Percentiles rank a stretch among this genome's conserved stretches.
Conservation (phyloP, 306 rosid species). For the Lupinus albus region DNA sequence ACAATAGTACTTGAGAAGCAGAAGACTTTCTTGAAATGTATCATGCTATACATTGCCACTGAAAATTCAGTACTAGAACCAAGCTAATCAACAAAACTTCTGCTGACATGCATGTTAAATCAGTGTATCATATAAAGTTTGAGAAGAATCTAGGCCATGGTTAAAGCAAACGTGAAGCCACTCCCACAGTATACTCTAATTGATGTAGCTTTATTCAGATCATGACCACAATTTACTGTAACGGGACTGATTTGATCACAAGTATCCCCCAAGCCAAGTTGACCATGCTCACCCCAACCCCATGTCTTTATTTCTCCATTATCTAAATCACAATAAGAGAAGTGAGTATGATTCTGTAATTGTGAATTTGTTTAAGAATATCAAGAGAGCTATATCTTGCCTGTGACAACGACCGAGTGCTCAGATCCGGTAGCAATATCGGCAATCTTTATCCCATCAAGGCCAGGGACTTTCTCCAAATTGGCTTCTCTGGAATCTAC, state of each 20-base stretch:
- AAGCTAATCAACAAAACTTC: neutral
- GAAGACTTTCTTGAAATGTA: constrained; percentile 7
- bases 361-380: neutral
- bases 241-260: constrained; percentile 60
- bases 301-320: constrained; percentile 70
- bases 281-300: constrained; percentile 99
- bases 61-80: constrained; percentile 27
- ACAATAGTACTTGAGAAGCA: constrained; percentile 7
- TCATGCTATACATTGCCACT: neutral
- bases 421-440: constrained; percentile 83
- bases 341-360: constrained; percentile 19
- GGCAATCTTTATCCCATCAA: constrained; percentile 50
- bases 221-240: constrained; percentile 45
- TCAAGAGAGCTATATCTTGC: constrained; percentile 42
- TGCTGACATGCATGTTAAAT: constrained; percentile 2
- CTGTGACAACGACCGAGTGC: constrained; percentile 76
- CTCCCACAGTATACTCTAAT: constrained; percentile 76
- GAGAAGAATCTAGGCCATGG: constrained; percentile 36
- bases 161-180: constrained; percentile 73
- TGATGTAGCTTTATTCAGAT: constrained; percentile 37
- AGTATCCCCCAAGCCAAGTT: constrained; percentile 86
- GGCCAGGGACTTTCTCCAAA: constrained; percentile 56
- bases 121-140: constrained; percentile 20
- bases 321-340: constrained; percentile 42
- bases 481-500: constrained; percentile 48